Evolutionary conservation across 2,329 filamentous ascomycete genomes (phyloP).

Genomic region (Mollisiaceae sp.): DNA sequence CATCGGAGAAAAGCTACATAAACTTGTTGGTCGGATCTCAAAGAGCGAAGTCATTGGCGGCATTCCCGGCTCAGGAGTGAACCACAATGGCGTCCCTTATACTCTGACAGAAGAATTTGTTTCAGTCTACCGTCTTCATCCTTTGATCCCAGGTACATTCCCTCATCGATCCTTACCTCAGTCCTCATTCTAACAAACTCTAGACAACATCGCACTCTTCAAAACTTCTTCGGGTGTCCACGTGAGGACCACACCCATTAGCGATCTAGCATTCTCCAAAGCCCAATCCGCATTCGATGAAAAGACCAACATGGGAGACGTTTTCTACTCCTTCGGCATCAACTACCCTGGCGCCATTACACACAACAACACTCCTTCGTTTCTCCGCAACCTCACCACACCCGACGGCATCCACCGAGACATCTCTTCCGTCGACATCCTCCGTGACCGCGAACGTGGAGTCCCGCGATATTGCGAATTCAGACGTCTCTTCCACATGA

Average conservation of each 20-base stretch:
- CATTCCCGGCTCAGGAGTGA: constrained; percentile 26
- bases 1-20: constrained; percentile 25
- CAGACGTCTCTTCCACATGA: constrained; percentile 26
- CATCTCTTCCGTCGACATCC: constrained; percentile 23
- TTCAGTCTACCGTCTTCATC: constrained; percentile 26
- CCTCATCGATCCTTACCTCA: not conserved
- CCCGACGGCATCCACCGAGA: constrained; percentile 22
- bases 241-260: constrained; percentile 17
- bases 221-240: constrained; percentile 17
- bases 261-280: constrained; percentile 22
- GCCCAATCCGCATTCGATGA: constrained; percentile 23
- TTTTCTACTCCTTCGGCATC: constrained; percentile 29
- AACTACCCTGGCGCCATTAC: constrained; percentile 31
- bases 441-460: constrained; percentile 27
- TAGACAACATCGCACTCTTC: constrained; percentile 29
- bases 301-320: constrained; percentile 19
- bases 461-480: constrained; percentile 27
- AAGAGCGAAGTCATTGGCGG: constrained; percentile 27
- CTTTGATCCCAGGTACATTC: constrained; percentile 24
- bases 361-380: constrained; percentile 23
- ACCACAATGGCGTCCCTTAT: constrained; percentile 21
- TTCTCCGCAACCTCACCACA: constrained; percentile 20
- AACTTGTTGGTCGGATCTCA: constrained; percentile 27
- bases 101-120: constrained; percentile 29
- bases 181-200: not conserved